phyloP scores from a whole-genome alignment of 2,329 filamentous ascomycete genomes.

The Nemania sp. region DNA sequence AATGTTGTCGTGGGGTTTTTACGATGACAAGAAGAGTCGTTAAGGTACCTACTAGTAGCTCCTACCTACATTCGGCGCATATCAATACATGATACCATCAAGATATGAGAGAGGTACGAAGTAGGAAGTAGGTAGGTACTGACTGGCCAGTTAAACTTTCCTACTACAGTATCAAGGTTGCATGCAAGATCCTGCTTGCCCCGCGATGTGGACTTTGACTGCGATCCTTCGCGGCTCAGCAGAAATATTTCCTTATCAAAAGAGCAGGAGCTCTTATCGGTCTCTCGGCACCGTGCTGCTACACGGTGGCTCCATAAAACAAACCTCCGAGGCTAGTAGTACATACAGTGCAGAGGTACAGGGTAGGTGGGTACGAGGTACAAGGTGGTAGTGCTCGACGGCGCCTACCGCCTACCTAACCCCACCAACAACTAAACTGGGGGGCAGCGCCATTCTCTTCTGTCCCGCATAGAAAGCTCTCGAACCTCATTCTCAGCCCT shows the following conservation, averaged over 20 bases:
- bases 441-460: neutral
- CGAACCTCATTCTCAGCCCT: slow-evolving; percentile 30
- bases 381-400: neutral
- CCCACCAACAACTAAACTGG: slow-evolving; percentile 11
- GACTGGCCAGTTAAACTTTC: too few relatives aligned
- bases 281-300: neutral
- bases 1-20: too few relatives aligned
- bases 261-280: slow-evolving; percentile 25
- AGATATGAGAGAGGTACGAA: neutral
- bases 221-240: neutral
- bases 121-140: too few relatives aligned
- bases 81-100: too few relatives aligned
- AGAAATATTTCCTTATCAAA: slow-evolving; percentile 31
- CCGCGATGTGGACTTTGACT: slow-evolving; percentile 15
- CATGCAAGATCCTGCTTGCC: slow-evolving; percentile 11
- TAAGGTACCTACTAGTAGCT: too few relatives aligned
- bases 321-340: too few relatives aligned
- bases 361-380: too few relatives aligned
- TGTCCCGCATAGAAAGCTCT: slow-evolving; percentile 33
- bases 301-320: too few relatives aligned
- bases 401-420: slow-evolving; percentile 8
- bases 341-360: too few relatives aligned
- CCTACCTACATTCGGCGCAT: too few relatives aligned
- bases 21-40: too few relatives aligned
- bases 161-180: too few relatives aligned